Evolutionary conservation across 768 basidiomycete genomes (phyloP).

Genomic region (Termitomyces bulborhizus): DNA sequence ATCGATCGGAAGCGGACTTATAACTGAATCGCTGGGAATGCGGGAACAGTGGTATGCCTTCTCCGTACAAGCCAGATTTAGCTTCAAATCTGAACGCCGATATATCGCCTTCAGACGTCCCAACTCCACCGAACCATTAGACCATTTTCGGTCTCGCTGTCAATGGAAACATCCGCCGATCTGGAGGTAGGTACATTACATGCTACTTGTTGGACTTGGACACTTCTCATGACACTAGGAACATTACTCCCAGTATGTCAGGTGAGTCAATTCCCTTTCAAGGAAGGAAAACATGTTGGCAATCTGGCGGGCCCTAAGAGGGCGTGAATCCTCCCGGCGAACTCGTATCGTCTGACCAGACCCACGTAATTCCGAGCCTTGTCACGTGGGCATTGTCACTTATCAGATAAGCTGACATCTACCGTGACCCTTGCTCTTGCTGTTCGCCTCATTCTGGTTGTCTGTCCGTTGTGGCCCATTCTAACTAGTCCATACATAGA

Average conservation of each 20-base stretch:
- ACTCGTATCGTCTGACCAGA: not conserved
- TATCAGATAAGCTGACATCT: conserved; percentile 15
- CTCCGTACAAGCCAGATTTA: not conserved
- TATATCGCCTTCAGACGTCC: not conserved
- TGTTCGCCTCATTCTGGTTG: not conserved
- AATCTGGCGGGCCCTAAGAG: not conserved
- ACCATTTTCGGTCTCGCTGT: not conserved
- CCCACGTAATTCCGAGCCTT: not conserved
- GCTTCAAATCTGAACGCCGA: not conserved
- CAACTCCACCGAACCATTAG: not conserved
- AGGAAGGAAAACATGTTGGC: not conserved
- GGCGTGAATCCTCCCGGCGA: no score
- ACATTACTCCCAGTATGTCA: not conserved
- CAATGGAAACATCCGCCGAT: not conserved
- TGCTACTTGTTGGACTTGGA: not conserved
- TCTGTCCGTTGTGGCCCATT: not conserved
- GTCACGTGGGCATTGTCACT: conserved; percentile 2
- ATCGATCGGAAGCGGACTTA: not conserved
- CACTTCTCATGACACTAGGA: not conserved
- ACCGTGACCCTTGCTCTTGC: not conserved
- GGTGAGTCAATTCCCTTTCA: not conserved
- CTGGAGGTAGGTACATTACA: not conserved
- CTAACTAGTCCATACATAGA: not conserved
- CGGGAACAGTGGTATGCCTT: not conserved
- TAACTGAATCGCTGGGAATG: not conserved